A percentile compares a stretch with the other conserved stretches of the same genome.
These are phyloP conservation scores for Chlorophyllum brunneum DNA, from an alignment of 768 basidiomycete species.

Conservation along the genomic window DNA sequence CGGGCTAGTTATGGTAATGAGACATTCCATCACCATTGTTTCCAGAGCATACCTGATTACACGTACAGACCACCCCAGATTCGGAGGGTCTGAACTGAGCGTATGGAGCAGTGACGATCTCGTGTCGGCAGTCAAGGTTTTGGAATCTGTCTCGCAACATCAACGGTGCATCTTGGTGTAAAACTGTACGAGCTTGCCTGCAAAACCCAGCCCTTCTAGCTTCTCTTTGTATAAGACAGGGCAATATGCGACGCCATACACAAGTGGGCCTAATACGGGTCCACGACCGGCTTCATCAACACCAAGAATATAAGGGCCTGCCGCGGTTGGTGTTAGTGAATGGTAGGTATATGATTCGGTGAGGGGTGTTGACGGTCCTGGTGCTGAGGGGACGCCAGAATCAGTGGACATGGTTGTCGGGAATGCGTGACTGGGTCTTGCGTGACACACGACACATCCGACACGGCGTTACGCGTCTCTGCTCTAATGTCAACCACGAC, in stretches of 20 bases:
- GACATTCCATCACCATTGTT: not conserved
- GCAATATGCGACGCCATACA: constrained; percentile 95
- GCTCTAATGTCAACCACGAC: no score
- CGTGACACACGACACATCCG: no score
- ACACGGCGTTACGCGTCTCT: no score
- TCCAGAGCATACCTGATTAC: constrained; percentile 52
- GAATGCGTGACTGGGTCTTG: no score
- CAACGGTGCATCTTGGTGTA: not conserved
- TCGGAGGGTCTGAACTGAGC: constrained; percentile 64
- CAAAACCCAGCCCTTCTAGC: constrained; percentile 83
- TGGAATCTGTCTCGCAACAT: constrained; percentile 65
- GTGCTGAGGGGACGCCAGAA: constrained; percentile 47
- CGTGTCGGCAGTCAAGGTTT: constrained; percentile 73
- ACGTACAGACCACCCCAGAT: constrained; percentile 80
- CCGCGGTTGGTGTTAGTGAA: constrained; percentile 62
- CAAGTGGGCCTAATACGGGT: constrained; percentile 92
- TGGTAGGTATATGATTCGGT: constrained; percentile 75
- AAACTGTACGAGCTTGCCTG: constrained; percentile 48
- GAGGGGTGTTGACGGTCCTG: constrained; percentile 53
- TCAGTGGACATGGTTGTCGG: no score
- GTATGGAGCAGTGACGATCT: constrained; percentile 62
- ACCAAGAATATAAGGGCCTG: constrained; percentile 88
- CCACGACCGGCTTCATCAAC: constrained; percentile 99
- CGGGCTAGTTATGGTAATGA: constrained; percentile 47
- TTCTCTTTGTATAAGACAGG: constrained; percentile 70